Conservation (phyloP, 1,139 yeast species). For the Chernovozyma aurita region DNA sequence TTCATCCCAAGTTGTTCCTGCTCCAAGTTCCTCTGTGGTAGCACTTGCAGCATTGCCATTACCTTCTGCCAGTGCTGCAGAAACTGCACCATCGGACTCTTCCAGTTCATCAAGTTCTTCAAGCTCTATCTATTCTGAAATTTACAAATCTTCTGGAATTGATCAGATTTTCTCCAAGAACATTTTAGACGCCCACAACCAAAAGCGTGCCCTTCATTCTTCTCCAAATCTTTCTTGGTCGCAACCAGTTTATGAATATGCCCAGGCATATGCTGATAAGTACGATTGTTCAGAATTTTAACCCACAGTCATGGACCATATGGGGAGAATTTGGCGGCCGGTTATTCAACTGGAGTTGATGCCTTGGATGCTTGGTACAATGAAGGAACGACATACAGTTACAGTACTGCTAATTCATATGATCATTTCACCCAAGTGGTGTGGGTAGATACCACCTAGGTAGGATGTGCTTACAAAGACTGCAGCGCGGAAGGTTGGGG, state of each 20-base stretch:
- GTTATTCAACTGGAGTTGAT: slow-evolving; percentile 48
- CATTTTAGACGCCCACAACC: slow-evolving; percentile 61
- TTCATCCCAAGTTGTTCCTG: slow-evolving; percentile 1
- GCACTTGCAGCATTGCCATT: not conserved
- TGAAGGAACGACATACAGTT: slow-evolving; percentile 61
- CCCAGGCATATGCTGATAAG: slow-evolving; percentile 59
- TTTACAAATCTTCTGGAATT: slow-evolving; percentile 12
- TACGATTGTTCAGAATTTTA: slow-evolving; percentile 66
- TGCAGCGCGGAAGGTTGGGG: slow-evolving; percentile 42
- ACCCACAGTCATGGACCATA: slow-evolving; percentile 71
- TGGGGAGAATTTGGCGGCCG: slow-evolving; percentile 88
- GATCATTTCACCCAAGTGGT: slow-evolving; percentile 86
- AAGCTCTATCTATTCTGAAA: not conserved
- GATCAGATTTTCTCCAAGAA: slow-evolving; percentile 31
- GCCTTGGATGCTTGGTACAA: slow-evolving; percentile 82
- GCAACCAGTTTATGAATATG: slow-evolving; percentile 53
- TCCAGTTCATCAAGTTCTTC: slow-evolving; percentile 4
- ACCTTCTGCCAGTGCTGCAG: slow-evolving; percentile 7
- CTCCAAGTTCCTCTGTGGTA: slow-evolving; percentile 3
- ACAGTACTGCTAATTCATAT: slow-evolving; percentile 23
- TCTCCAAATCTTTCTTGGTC: slow-evolving; percentile 64
- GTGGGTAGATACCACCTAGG: slow-evolving; percentile 64
- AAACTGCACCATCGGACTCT: slow-evolving; percentile 9
- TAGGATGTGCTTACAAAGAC: slow-evolving; percentile 63
- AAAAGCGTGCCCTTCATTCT: slow-evolving; percentile 61